Percentiles rank a stretch among this genome's conserved stretches.
These are phyloP conservation scores for Arthromyces matolae DNA, from an alignment of 768 basidiomycete species.

Conservation along the genomic window DNA sequence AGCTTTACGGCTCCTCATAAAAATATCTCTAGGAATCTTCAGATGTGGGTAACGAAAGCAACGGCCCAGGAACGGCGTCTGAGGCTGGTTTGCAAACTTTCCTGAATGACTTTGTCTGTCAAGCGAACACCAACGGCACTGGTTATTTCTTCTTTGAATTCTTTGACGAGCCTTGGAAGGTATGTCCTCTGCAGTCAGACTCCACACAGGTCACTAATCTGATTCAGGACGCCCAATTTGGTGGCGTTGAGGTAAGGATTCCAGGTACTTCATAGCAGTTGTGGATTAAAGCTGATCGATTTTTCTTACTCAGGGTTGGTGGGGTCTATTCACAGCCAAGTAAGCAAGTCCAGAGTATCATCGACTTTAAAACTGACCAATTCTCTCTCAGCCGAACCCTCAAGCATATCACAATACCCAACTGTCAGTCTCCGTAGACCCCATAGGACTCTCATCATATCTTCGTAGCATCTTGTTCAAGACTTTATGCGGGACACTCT, in stretches of 20 bases:
- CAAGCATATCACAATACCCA: constrained; percentile 67
- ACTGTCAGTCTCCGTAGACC: constrained; percentile 42
- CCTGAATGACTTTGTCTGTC: constrained; percentile 84
- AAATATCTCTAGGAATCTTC: constrained; percentile 47
- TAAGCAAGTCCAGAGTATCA: constrained; percentile 14
- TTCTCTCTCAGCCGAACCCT: constrained; percentile 52
- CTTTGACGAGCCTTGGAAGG: constrained; percentile 84
- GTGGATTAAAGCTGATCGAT: not conserved
- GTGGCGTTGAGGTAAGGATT: constrained; percentile 61
- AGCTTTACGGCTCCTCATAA: constrained; percentile 2
- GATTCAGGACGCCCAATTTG: constrained; percentile 53
- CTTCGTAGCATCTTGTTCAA: too few relatives aligned
- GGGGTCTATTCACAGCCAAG: constrained; percentile 45
- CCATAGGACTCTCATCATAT: not conserved
- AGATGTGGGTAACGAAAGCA: constrained; percentile 50
- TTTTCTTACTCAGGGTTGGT: constrained; percentile 35
- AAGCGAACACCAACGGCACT: constrained; percentile 77
- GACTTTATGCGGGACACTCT: not conserved
- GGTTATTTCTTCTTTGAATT: constrained; percentile 89
- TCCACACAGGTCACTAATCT: constrained; percentile 1
- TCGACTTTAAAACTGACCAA: not conserved
- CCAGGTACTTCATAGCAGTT: not conserved
- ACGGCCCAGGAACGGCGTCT: constrained; percentile 68
- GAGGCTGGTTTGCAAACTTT: constrained; percentile 61
- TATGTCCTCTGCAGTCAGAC: constrained; percentile 22